Evolutionary conservation across 2,329 filamentous ascomycete species (phyloP), one percentile per base, ranked within the genome.

Genomic region (Trichophyton benhamiae): DNA sequence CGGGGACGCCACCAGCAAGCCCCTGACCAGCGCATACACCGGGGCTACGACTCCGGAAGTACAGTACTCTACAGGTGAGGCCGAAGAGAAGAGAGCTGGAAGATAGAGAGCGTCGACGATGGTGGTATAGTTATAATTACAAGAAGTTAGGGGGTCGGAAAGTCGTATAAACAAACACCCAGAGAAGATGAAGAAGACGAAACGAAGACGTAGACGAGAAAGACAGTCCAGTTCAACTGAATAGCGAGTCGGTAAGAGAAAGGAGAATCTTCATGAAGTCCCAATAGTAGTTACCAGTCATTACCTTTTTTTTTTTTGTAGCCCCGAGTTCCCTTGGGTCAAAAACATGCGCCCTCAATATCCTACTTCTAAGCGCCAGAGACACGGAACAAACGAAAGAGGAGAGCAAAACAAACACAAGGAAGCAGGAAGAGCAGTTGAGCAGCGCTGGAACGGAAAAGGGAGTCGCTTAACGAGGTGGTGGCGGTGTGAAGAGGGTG

Each of bases 121-220:
- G 3, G 36, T 49, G 46, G 11, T 59, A 58, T 59, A 42, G 8
- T 38, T 38, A 38, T 59, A 59, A 59, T 57, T 62, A 60, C 57
- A 62, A 20, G 55, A 52, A 27, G 33, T 15, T 38, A 38, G n/a
- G 11, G 41, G 25, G 15, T 27, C 57, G 22, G 60, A 57, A n/a
- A 17, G n/a, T 44, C n/a, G 9, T 55, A 55, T 55, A 36, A 30
- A 55, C 52, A 55, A 52, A 6, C 25, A 17, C 4, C 52, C 49
- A 33, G 17, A 53, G 11, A 53, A 15, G 25, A 55, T 9, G 27
- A 53, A 53, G 3, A 17, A 11, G 44, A 5, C 15, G 20, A 9
- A 9, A 27, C 20, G 20, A 52, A 52, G 27, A 30, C 27, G 6
- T 30, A 30, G 25, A 27, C 22, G 20, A 13, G 30, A 13, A 52